Evolutionary conservation across 2,329 filamentous ascomycete species (phyloP).

Genomic region (Colletotrichum sublineola): DNA sequence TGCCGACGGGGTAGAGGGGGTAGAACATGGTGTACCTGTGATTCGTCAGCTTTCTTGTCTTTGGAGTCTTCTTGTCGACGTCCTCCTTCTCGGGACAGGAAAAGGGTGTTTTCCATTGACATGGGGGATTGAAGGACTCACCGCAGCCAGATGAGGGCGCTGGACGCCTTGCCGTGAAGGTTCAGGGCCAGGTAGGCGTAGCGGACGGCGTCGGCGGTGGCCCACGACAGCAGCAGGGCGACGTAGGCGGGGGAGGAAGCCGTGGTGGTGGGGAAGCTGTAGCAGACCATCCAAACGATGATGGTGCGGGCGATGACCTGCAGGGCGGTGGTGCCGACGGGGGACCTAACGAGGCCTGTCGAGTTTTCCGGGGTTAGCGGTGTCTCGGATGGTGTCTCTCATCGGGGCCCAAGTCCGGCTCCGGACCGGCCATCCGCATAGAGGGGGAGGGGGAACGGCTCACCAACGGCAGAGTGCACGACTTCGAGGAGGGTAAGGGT

Average conservation of each 20-base stretch:
- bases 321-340: conserved; percentile 86
- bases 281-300: conserved; percentile 88
- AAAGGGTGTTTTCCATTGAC: too few relatives aligned
- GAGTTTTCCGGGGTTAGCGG: neutral
- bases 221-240: conserved; percentile 88
- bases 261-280: conserved; percentile 76
- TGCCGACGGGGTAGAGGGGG: conserved; percentile 91
- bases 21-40: conserved; percentile 86
- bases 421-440: too few relatives aligned
- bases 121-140: neutral
- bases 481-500: conserved; percentile 87
- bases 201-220: conserved; percentile 88
- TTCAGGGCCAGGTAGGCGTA: conserved; percentile 91
- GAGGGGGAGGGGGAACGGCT: neutral
- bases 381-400: neutral
- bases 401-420: too few relatives aligned
- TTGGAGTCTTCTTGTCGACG: too few relatives aligned
- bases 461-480: conserved; percentile 82
- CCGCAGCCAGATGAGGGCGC: conserved; percentile 80
- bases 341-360: conserved; percentile 85
- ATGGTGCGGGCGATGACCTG: conserved; percentile 90
- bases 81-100: too few relatives aligned
- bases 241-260: conserved; percentile 70
- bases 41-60: neutral
- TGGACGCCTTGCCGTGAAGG: conserved; percentile 73